Base-by-base conservation (phyloP, 257 asterid genomes). In the Oldenlandia corymbosa region DNA sequence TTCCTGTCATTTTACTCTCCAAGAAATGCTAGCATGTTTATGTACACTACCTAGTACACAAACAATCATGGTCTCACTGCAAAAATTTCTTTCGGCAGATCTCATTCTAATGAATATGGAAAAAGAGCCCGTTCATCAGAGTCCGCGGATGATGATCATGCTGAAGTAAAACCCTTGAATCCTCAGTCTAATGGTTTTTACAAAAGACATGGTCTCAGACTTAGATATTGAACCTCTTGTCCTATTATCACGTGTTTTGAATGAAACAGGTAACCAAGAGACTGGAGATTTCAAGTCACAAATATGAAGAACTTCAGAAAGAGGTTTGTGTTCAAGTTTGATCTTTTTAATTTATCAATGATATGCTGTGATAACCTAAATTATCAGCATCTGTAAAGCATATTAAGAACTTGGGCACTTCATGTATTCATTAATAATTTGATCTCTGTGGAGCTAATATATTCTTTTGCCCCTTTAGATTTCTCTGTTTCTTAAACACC, bases 271-370 rank as follows among this genome's bases (percentile, higher is more conserved):
- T 69, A 1, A 74, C 74, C 71, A 58, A 57, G 70, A 71, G 76
- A 75, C 64, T 84, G 66, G 82, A 79, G 41, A 71, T 68, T 73
- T 75, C 90, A 62, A 75, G 66, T 66, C 84, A 75, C 70, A 85
- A 83, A 81, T 79, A 80, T 76, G 87, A 80, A 67, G 87, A 82
- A 71, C 91, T 90, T 69, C 94, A 68, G 60, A 67, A 79, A 41
- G 86, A 90, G 92, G 95, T 90, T 21, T 21, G 58, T 64, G 28
- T 57, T 63, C 42, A 23, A 17, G 28, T 53, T 42, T 9, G 37
- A 45, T 60, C 34, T 45, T n/a, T n/a, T n/a, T 56, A 53, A 32
- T 26, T 9, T 18, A 64, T 20, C 41, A 31, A 36, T 52, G 23
- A 37, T 32, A 11, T 16, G n/a, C 27, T 8, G 32, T 58, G 58